phyloP scores from a whole-genome alignment of 768 basidiomycete genomes.

The Lactifluus pinguis region DNA sequence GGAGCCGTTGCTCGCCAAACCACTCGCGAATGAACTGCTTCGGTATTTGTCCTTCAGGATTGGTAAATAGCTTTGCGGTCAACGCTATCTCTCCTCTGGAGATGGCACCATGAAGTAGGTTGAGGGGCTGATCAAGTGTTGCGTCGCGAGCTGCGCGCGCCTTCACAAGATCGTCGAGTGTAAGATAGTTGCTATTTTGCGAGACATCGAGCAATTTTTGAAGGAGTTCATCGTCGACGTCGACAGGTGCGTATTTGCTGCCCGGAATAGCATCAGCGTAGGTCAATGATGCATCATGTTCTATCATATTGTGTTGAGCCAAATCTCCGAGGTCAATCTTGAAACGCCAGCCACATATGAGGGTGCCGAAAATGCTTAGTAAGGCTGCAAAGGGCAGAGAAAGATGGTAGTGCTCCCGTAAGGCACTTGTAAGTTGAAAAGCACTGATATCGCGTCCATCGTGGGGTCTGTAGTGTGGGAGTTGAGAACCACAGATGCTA shows the following conservation, averaged over 20 bases:
- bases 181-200: constrained; percentile 23
- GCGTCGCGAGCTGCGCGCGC: constrained; percentile 40
- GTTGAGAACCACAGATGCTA: not conserved
- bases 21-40: constrained; percentile 30
- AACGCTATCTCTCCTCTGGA: constrained; percentile 51
- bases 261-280: constrained; percentile 31
- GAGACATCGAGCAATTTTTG: constrained; percentile 28
- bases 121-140: constrained; percentile 28
- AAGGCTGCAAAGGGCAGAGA: constrained; percentile 48
- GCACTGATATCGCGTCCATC: constrained; percentile 44
- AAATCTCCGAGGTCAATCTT: constrained; percentile 42
- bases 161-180: constrained; percentile 39
- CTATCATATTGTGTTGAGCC: constrained; percentile 46
- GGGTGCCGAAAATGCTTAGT: constrained; percentile 31
- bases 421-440: constrained; percentile 37
- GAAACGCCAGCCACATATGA: constrained; percentile 22
- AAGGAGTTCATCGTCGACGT: constrained; percentile 30
- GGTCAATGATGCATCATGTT: constrained; percentile 58
- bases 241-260: constrained; percentile 35
- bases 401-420: constrained; percentile 52
- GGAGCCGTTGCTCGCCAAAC: constrained; percentile 54
- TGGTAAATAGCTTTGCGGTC: constrained; percentile 24
- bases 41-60: constrained; percentile 6
- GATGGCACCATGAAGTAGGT: constrained; percentile 40
- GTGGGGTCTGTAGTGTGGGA: constrained; percentile 33